These are phyloP conservation scores for Kurtzmaniella quercitrusa DNA, from an alignment of 1,139 yeast species.

Conservation along the genomic window DNA sequence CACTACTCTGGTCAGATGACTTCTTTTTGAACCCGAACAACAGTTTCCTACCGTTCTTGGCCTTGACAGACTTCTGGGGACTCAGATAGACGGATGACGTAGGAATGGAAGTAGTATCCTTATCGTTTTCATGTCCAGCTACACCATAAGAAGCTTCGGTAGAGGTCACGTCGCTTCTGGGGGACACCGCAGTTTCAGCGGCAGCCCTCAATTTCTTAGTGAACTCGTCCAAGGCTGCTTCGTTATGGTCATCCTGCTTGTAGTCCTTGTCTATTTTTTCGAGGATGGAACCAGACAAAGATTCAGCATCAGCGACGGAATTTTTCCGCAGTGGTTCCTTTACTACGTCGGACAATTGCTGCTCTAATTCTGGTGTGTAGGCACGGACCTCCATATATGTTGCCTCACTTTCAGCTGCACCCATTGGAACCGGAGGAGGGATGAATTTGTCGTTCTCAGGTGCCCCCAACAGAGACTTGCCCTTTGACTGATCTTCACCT, in stretches of 20 bases:
- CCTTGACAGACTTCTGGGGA: not conserved
- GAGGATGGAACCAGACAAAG: conserved; percentile 3
- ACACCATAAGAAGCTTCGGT: not conserved
- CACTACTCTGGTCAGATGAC: not conserved
- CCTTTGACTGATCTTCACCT: not conserved
- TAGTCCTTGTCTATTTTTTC: conserved; percentile 3
- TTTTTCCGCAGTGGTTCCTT: conserved; percentile 6
- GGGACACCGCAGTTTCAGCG: conserved; percentile 2
- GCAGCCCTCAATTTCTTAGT: conserved; percentile 8
- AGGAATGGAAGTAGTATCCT: not conserved
- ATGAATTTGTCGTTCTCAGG: not conserved
- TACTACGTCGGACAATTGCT: not conserved
- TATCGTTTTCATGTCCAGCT: conserved; percentile 2
- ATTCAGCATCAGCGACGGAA: conserved; percentile 5
- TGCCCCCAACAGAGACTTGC: not conserved
- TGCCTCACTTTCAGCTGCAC: not conserved
- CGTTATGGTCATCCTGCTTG: conserved; percentile 1
- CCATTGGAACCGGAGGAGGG: not conserved
- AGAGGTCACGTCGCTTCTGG: not conserved
- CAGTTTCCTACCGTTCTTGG: not conserved
- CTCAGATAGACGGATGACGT: not conserved
- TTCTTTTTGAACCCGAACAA: not conserved
- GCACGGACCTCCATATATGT: not conserved
- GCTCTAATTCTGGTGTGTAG: conserved; percentile 3
- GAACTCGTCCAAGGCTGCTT: conserved; percentile 6